Evolutionary conservation across 345 rosid genomes (phyloP).

Genomic region (Tarenaya hassleriana): DNA sequence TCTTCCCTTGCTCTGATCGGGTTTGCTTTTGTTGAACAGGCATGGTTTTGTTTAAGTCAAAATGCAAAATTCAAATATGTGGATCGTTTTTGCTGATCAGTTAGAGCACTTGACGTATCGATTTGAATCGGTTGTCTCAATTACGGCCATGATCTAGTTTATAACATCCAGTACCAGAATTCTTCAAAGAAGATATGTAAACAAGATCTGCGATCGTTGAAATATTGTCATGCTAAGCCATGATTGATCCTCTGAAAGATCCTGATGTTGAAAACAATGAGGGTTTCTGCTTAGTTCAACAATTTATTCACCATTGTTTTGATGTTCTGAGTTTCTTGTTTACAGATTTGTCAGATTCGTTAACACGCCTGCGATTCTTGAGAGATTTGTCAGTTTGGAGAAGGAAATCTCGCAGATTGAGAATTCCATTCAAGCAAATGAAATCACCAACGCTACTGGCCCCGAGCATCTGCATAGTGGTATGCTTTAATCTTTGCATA

Average conservation of each 20-base stretch:
- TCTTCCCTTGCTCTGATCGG: not conserved
- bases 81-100: too few species aligned
- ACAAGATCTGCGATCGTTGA: too few species aligned
- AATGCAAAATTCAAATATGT: too few species aligned
- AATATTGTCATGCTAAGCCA: too few species aligned
- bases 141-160: not conserved
- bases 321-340: conserved; percentile 1
- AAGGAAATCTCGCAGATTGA: conserved; percentile 73
- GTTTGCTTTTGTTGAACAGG: not conserved
- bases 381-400: conserved; percentile 66
- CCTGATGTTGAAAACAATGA: not conserved
- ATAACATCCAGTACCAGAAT: too few species aligned
- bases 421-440: conserved; percentile 54
- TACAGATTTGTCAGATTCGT: conserved; percentile 80
- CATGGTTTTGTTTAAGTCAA: too few species aligned
- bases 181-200: too few species aligned
- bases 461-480: conserved; percentile 41
- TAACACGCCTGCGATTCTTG: conserved; percentile 83
- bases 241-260: not conserved
- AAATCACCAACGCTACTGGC: conserved; percentile 26
- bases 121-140: not conserved
- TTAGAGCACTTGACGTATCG: too few species aligned
- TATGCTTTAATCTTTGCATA: conserved; percentile 16
- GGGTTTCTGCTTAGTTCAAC: not conserved
- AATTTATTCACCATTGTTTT: not conserved